Percentiles rank a stretch among this genome's conserved stretches.
Conservation (phyloP, 345 rosid species). For the Citrus sp. region DNA sequence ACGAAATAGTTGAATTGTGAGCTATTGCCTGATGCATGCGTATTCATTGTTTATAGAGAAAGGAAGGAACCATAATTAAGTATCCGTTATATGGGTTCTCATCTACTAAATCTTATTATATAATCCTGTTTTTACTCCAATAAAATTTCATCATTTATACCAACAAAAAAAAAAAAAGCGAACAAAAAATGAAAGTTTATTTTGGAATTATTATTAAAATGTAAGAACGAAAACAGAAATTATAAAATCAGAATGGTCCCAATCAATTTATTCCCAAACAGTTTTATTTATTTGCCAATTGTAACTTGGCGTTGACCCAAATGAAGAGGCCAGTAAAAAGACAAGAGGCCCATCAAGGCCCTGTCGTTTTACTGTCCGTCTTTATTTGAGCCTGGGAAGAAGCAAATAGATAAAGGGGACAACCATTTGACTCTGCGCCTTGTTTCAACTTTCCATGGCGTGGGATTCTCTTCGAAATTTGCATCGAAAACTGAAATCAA, state of each 20-base stretch:
- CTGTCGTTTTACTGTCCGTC: slow-evolving; percentile 15
- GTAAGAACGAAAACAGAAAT: background rate
- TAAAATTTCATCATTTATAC: too few species aligned
- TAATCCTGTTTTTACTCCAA: too few species aligned
- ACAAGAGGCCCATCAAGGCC: slow-evolving; percentile 1
- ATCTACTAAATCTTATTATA: too few species aligned
- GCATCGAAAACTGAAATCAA: background rate
- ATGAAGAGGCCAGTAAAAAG: background rate
- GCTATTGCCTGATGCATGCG: too few species aligned
- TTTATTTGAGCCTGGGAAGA: background rate
- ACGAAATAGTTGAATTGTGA: too few species aligned
- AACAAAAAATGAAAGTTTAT: too few species aligned
- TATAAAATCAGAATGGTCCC: background rate
- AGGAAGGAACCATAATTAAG: too few species aligned
- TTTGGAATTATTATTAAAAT: too few species aligned
- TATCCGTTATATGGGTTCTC: too few species aligned
- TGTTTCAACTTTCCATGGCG: background rate
- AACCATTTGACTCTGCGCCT: background rate
- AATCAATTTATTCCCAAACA: background rate
- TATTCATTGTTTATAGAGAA: too few species aligned
- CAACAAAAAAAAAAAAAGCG: too few species aligned
- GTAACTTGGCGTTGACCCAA: background rate
- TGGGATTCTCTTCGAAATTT: background rate
- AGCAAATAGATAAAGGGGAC: background rate
- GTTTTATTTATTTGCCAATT: background rate